These are phyloP conservation scores for Pichia ethanolica DNA, from an alignment of 805 yeast genomes.

Conservation along the genomic window DNA sequence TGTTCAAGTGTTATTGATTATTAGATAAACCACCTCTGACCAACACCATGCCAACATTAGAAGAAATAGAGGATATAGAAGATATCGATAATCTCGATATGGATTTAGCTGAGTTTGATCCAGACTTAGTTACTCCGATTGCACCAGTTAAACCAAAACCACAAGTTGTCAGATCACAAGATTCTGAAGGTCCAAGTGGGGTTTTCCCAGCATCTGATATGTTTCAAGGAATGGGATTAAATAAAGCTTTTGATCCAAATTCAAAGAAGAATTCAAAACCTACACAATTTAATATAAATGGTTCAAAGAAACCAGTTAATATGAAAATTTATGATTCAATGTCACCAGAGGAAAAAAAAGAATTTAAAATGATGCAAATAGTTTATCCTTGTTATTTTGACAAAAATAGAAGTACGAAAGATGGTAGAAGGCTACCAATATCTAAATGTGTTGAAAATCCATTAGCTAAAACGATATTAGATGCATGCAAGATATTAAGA, in stretches of 20 bases:
- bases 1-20: too few relatives aligned
- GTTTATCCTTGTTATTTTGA: conserved; percentile 94
- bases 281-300: too few relatives aligned
- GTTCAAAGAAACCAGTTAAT: conserved; percentile 1
- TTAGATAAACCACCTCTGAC: neutral
- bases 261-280: neutral
- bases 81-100: conserved; percentile 87
- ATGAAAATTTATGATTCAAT: conserved; percentile 13
- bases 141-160: conserved; percentile 62
- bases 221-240: conserved; percentile 21
- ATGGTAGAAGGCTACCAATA: conserved; percentile 76
- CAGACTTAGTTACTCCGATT: conserved; percentile 54
- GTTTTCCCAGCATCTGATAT: conserved; percentile 12
- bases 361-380: conserved; percentile 62
- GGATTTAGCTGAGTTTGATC: conserved; percentile 90
- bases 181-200: conserved; percentile 16
- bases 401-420: conserved; percentile 56
- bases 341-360: conserved; percentile 47
- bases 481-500: conserved; percentile 43
- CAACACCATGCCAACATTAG: conserved; percentile 54
- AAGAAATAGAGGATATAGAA: conserved; percentile 70
- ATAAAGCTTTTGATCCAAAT: neutral
- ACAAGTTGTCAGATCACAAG: conserved; percentile 54
- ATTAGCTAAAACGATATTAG: conserved; percentile 71
- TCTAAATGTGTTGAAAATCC: conserved; percentile 80